Base-by-base conservation (phyloP, 1,139 yeast species). In the Candida sojae region DNA sequence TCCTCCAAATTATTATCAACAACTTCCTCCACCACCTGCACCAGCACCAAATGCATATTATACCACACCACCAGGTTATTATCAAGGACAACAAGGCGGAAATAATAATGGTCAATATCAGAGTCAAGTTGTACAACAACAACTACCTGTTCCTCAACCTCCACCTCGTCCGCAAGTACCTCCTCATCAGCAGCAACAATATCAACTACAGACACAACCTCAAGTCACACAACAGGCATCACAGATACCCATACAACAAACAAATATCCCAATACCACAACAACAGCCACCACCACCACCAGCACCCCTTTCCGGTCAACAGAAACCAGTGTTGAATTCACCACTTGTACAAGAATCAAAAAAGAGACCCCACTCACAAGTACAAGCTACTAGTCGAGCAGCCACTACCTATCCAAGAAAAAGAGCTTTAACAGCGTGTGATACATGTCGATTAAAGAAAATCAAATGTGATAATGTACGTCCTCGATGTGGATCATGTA, bases 401-500 rank as follows among this genome's bases (percentile, higher is more conserved):
- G 48, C 61, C 0, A 53, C 57, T 2, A 44, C 57, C 1, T 55
- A 53, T 43, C 61, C 72, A 4, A 53, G 81, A 32, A 70, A 68
- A 55, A 57, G 82, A 35, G 75, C 78, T 0, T 57, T 71, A 26
- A 72, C 79, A 0, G 80, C 82, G 0, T 77, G 82, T 57, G 80
- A 75, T 49, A 64, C 73, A 2, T 78, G 82, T 54, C 66, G 82
- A 29, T 47, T 67, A 31, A 75, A 73, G 53, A 78, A 78, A 54
- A 70, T 75, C 48, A 75, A 77, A 55, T 80, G 85, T 66, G 84
- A 80, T 56, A 73, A 82, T 48, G 60, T 57, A 29, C 67, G 78
- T 53, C 85, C 85, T 1, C 56, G 66, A 23, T 80, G 85, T 58
- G 75, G 80, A 0, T 67, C 82, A 25, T 80, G 85, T 59, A 54